phyloP scores from a whole-genome alignment of 306 rosid species.

The Begonia fuchsioides region DNA sequence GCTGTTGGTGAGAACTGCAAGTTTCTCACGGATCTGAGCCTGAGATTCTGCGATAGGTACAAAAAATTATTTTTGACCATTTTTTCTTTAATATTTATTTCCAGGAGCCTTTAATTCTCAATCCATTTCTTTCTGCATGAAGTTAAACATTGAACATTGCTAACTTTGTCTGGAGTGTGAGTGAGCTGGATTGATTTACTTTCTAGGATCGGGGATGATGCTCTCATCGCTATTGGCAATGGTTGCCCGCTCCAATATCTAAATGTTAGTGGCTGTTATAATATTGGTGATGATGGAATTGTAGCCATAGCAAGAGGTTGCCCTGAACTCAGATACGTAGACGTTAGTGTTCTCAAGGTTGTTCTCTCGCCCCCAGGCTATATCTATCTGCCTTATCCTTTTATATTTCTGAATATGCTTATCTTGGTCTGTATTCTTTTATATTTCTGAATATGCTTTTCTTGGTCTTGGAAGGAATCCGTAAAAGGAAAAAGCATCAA shows the following conservation, averaged over 20 bases:
- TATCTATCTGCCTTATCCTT: not conserved
- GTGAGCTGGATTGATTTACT: conserved; percentile 1
- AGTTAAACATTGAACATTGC: no score
- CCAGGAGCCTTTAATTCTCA: not conserved
- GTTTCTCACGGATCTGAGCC: conserved; percentile 72
- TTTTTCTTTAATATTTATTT: not conserved
- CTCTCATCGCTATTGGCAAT: conserved; percentile 63
- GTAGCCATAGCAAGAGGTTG: conserved; percentile 89
- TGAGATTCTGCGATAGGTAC: conserved; percentile 88
- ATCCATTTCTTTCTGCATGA: no score
- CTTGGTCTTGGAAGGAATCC: not conserved
- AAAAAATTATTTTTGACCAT: not conserved
- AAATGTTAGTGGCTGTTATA: conserved; percentile 94
- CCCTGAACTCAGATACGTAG: conserved; percentile 57
- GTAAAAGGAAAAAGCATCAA: no score
- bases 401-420: no score
- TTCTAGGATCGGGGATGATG: conserved; percentile 80
- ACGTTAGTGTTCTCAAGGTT: conserved; percentile 87
- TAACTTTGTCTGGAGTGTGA: not conserved
- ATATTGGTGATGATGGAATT: conserved; percentile 78
- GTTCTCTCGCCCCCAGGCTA: conserved; percentile 6
- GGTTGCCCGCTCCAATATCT: conserved; percentile 65
- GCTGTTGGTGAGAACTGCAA: conserved; percentile 75
- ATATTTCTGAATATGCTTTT: no score
- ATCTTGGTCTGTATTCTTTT: not conserved